phyloP scores from a whole-genome alignment of 768 basidiomycete genomes.

The Lactarius akahatsu region DNA sequence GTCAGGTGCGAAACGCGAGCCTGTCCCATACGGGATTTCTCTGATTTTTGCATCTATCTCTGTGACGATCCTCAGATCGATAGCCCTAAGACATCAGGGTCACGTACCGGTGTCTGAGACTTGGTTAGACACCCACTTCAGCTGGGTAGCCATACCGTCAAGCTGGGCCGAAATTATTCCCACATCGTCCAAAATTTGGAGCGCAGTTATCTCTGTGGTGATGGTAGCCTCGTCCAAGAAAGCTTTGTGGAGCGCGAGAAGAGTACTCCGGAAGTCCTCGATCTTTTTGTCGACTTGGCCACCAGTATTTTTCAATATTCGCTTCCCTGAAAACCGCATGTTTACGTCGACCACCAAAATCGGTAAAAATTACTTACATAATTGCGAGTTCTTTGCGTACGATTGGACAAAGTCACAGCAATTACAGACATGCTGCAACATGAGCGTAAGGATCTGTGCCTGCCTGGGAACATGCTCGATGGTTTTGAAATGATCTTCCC shows the following conservation, averaged over 20 bases:
- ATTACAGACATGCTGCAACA: background rate
- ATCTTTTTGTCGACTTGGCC: background rate
- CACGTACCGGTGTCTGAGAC: background rate
- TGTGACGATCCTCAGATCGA: background rate
- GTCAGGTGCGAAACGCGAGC: background rate
- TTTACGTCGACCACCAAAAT: background rate
- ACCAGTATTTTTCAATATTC: background rate
- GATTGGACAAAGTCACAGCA: background rate
- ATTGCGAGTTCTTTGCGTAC: background rate
- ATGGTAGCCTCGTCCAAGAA: background rate
- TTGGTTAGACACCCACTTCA: background rate
- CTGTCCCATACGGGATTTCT: background rate
- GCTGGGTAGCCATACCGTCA: background rate
- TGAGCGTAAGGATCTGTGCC: background rate
- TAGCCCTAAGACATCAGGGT: too few species aligned
- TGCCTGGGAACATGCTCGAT: background rate
- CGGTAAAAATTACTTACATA: background rate
- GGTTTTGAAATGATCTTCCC: background rate
- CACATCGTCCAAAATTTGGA: background rate
- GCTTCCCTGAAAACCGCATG: background rate
- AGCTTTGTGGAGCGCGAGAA: background rate
- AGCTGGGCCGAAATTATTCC: background rate
- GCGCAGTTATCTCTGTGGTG: background rate
- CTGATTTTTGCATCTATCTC: background rate
- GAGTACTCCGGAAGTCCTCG: background rate